Conservation (phyloP, 805 yeast genomes). For the Yamadazyma kitorensis region DNA sequence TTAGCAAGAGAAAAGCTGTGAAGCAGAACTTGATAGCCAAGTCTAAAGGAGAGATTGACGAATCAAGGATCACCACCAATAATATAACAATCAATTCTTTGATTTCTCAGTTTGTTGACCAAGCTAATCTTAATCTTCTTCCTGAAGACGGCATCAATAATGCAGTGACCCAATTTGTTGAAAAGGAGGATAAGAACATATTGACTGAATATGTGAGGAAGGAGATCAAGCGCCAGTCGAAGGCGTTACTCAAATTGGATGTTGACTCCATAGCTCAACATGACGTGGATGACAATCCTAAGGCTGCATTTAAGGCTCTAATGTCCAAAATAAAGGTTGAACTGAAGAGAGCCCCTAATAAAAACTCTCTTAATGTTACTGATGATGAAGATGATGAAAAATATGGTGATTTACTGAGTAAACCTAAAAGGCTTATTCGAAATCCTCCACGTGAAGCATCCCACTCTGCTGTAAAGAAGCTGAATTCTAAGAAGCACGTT, state of each 20-base stretch:
- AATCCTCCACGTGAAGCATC: too few species aligned
- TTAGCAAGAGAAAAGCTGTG: constrained; percentile 50
- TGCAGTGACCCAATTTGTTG: constrained; percentile 70
- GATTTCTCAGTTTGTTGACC: constrained; percentile 59
- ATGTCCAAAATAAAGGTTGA: constrained; percentile 37
- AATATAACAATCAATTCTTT: constrained; percentile 22
- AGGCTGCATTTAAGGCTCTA: constrained; percentile 41
- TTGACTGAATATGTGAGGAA: constrained; percentile 59
- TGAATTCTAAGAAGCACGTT: constrained; percentile 3
- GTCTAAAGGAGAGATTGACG: not conserved
- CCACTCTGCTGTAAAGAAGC: too few species aligned
- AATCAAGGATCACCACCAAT: not conserved
- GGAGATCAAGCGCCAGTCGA: constrained; percentile 53
- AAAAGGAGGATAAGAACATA: constrained; percentile 77
- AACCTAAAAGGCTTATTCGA: too few species aligned
- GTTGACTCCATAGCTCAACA: constrained; percentile 26
- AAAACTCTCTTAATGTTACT: not conserved
- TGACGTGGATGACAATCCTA: constrained; percentile 26
- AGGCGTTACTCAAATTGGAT: constrained; percentile 44
- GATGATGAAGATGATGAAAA: not conserved
- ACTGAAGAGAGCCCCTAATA: too few species aligned
- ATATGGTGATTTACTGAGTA: too few species aligned
- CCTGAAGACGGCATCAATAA: constrained; percentile 72
- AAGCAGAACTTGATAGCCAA: not conserved
- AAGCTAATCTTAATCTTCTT: constrained; percentile 64